Base-by-base conservation (phyloP, 805 yeast genomes). In the Cyberlindnera americana region DNA sequence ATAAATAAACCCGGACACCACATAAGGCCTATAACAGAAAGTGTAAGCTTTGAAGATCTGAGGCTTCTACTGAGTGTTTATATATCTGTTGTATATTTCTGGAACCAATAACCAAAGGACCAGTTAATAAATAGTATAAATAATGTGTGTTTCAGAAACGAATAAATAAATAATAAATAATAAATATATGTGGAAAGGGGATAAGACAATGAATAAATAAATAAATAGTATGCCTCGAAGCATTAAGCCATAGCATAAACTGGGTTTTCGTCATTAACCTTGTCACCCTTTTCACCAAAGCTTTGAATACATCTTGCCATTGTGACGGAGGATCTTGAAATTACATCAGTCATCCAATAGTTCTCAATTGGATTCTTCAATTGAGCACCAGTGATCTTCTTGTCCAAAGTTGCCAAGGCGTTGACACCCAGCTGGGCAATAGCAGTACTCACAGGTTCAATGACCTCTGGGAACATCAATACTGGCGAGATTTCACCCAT, bases 261-360 rank as follows among this genome's bases (percentile, higher is more conserved):
- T 32, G 60, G 61, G 33, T 52, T 41, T 35, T 58, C 73, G 60
- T 78, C 83, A 44, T 60, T 59, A 39, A 69, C 62, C 60, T 79
- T 79, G 48, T 78, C 85, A 49, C 78, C 68, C 65, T 77, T 74
- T 41, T 81, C 75, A 38, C 86, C 86, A 57, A 81, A 80, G 41
- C 82, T 67, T 39, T 82, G 73, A 44, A 88, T 79, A 70, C 95
- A 83, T 66, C 75, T 81, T 29, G 95, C 95, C 95, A 86, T 87
- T 22, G 95, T 87, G 49, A 88, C 86, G 35, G 95, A 86, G 41
- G 86, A 78, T 70, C 95, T 77, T 18, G 95, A 82, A 51, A 86
- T 82, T 47, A 84, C 86, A 62, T 87, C 91, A 25, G 95, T 86
- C 73, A 86, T 83, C 71, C 87, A 86, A 64, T 83, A 86, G 77